Percentiles rank a stretch among this genome's conserved stretches.
These are phyloP conservation scores for Capsaspora owczarzaki DNA, from an alignment of 78 protist species.

Conservation along the genomic window DNA sequence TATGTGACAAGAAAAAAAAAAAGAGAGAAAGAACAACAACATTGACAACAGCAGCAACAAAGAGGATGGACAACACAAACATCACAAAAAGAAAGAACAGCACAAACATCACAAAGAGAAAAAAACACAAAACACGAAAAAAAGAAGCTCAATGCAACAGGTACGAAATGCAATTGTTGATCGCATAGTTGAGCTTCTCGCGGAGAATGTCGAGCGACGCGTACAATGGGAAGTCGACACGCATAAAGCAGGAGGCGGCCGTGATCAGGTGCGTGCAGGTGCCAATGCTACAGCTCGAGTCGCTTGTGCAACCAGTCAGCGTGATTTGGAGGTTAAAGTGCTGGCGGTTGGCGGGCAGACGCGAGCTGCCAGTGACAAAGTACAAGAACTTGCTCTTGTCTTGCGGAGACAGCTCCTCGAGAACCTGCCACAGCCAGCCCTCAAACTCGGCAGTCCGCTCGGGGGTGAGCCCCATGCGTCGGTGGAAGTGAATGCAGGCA, in stretches of 20 bases:
- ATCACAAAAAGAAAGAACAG: too few species aligned
- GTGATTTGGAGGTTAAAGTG: not conserved
- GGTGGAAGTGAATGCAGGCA: not conserved
- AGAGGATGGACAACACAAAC: too few species aligned
- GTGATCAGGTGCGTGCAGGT: not conserved
- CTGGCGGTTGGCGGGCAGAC: not conserved
- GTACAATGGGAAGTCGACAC: not conserved
- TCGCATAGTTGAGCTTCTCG: not conserved
- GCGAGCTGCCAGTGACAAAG: slow-evolving; percentile 4
- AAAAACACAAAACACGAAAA: too few species aligned
- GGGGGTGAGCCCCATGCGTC: not conserved
- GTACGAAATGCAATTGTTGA: not conserved
- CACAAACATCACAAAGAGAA: too few species aligned
- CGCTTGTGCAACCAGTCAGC: not conserved
- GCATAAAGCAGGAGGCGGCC: slow-evolving; percentile 5
- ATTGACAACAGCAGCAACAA: too few species aligned
- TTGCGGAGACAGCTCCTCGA: not conserved
- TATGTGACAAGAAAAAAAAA: too few species aligned
- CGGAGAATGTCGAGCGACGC: not conserved
- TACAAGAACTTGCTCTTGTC: not conserved
- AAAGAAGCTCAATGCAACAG: not conserved
- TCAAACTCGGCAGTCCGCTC: not conserved
- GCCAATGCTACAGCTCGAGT: not conserved
- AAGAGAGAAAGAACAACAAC: too few species aligned
- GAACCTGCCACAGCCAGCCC: not conserved